These are phyloP conservation scores for Cercospora brassicicola DNA, from an alignment of 2,329 filamentous ascomycete species.

Conservation along the genomic window DNA sequence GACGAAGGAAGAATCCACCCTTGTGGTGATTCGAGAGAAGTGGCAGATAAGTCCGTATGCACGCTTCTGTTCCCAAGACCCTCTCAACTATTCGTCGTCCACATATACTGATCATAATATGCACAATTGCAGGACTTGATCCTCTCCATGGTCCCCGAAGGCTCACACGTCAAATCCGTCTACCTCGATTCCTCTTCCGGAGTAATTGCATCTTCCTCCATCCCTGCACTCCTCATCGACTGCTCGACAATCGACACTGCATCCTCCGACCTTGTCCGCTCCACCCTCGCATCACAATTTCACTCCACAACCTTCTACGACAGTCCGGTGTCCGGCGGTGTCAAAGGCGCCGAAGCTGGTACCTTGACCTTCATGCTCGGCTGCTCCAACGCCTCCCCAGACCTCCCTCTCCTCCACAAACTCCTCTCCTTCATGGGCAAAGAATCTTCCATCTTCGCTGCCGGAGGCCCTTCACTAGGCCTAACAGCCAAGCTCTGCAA, in stretches of 20 bases:
- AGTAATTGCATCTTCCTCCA: slow-evolving; percentile 45
- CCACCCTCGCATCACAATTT: slow-evolving; percentile 42
- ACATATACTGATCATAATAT: not conserved
- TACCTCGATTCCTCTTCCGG: slow-evolving; percentile 51
- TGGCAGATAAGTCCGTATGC: slow-evolving; percentile 53
- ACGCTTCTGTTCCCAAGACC: not conserved
- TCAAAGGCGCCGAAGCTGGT: slow-evolving; percentile 53
- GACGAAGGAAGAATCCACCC: slow-evolving; percentile 44
- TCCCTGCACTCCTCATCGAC: slow-evolving; percentile 53
- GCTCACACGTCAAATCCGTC: slow-evolving; percentile 52
- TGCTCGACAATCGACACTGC: slow-evolving; percentile 59
- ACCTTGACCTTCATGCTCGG: slow-evolving; percentile 60
- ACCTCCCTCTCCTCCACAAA: slow-evolving; percentile 46
- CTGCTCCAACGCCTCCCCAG: slow-evolving; percentile 48
- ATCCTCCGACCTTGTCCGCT: slow-evolving; percentile 51
- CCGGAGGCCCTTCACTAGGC: slow-evolving; percentile 57
- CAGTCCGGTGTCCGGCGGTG: slow-evolving; percentile 55
- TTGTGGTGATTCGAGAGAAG: slow-evolving; percentile 49
- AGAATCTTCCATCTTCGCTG: slow-evolving; percentile 52
- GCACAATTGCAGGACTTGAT: slow-evolving; percentile 46
- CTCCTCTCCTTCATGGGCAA: slow-evolving; percentile 55
- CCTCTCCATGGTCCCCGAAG: slow-evolving; percentile 57
- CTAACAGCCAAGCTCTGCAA: slow-evolving; percentile 62
- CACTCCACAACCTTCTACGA: slow-evolving; percentile 52
- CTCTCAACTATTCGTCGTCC: not conserved